Conservation (phyloP, 768 basidiomycete genomes). For the Vishniacozyma victoriae region DNA sequence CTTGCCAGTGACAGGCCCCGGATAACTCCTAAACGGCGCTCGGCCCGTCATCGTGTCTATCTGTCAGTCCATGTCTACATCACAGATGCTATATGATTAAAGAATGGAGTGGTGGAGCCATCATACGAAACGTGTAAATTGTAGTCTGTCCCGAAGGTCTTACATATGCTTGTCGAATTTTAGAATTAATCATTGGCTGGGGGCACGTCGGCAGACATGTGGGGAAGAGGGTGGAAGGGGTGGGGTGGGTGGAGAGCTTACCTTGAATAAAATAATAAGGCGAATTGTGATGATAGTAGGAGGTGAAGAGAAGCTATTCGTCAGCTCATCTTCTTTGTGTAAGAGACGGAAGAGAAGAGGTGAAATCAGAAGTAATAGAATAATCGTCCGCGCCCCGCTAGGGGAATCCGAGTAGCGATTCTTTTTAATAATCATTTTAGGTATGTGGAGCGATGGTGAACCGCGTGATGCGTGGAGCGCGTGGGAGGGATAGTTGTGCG, state of each 20-base stretch:
- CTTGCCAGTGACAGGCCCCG: neutral
- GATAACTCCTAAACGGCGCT: too few species aligned
- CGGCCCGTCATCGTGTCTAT: too few species aligned
- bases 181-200: slow-evolving; percentile 36
- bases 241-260: neutral
- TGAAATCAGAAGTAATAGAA: neutral
- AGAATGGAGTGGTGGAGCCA: slow-evolving; percentile 3
- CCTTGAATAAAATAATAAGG: neutral
- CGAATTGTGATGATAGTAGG: neutral
- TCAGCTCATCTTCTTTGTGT: too few species aligned
- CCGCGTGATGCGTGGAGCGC: too few species aligned
- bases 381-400: neutral
- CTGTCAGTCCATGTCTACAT: too few species aligned
- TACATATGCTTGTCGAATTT: slow-evolving; percentile 46
- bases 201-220: too few species aligned
- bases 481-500: too few species aligned
- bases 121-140: slow-evolving; percentile 36
- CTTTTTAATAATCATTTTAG: slow-evolving; percentile 8
- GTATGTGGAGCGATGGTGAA: too few species aligned
- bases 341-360: slow-evolving; percentile 5
- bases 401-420: slow-evolving; percentile 48
- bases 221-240: neutral
- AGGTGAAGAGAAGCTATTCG: neutral
- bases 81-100: too few species aligned
- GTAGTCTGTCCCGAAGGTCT: slow-evolving; percentile 42